Evolutionary conservation across 192 early-diverging fungal species (phyloP).

Genomic region (Backusella morwellensis): DNA sequence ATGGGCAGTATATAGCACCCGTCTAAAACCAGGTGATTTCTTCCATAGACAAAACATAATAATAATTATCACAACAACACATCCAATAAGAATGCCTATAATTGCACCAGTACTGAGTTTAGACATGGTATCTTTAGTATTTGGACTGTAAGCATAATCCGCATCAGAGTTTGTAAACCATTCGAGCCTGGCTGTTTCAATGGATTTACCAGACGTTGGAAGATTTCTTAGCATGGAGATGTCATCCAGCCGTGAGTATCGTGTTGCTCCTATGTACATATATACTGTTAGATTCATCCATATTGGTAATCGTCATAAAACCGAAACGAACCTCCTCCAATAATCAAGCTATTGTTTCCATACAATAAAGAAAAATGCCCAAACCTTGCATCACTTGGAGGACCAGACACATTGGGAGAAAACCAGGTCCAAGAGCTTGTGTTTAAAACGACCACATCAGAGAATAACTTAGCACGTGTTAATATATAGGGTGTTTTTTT

Average conservation of each 20-base stretch:
- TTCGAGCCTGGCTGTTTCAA: not conserved
- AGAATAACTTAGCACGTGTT: not conserved
- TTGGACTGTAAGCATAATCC: not conserved
- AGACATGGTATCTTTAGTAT: not conserved
- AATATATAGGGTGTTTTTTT: not conserved
- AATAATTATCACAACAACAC: not conserved
- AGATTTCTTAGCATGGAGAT: not conserved
- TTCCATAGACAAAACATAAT: not conserved
- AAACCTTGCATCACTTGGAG: not conserved
- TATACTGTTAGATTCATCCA: not conserved
- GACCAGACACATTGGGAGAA: not conserved
- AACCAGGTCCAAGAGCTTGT: constrained; percentile 9
- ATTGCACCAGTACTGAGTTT: not conserved
- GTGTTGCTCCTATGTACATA: not conserved
- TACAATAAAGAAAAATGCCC: not conserved
- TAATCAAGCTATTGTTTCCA: not conserved
- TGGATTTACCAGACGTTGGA: not conserved
- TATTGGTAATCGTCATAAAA: not conserved
- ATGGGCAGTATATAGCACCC: not conserved
- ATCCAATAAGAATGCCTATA: not conserved
- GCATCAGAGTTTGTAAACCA: constrained; percentile 7
- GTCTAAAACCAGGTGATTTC: not conserved
- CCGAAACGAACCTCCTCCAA: not conserved
- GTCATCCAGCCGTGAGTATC: not conserved
- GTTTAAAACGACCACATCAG: constrained; percentile 6